These are phyloP conservation scores for Paxillus involutus DNA, from an alignment of 768 basidiomycete genomes.

Conservation along the genomic window DNA sequence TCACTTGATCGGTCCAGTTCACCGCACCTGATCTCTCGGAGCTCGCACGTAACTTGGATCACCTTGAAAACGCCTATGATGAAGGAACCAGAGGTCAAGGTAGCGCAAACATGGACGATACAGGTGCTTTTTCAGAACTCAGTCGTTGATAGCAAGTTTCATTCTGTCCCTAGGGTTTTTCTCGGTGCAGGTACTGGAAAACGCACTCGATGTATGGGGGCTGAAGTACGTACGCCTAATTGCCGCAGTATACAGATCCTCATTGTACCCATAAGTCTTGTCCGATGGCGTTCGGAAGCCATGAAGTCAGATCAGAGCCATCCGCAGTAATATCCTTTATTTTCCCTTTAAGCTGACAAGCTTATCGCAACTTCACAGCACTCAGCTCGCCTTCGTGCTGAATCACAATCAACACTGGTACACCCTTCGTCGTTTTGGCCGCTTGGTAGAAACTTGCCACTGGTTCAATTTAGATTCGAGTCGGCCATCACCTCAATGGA, in stretches of 20 bases:
- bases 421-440: constrained; percentile 79
- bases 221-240: constrained; percentile 52
- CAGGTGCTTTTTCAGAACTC: constrained; percentile 44
- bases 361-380: constrained; percentile 39
- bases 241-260: not conserved
- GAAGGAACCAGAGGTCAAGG: constrained; percentile 40
- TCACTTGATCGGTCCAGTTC: constrained; percentile 49
- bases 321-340: constrained; percentile 62
- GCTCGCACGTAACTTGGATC: constrained; percentile 69
- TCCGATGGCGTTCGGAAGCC: constrained; percentile 81
- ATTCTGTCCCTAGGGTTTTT: constrained; percentile 66
- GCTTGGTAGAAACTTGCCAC: constrained; percentile 50
- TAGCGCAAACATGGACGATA: constrained; percentile 90
- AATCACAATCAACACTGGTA: constrained; percentile 91
- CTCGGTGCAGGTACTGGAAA: constrained; percentile 86
- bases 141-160: not conserved
- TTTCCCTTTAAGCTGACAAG: constrained; percentile 1
- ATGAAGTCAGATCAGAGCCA: constrained; percentile 74
- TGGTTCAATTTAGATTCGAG: constrained; percentile 93
- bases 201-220: constrained; percentile 83
- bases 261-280: constrained; percentile 48
- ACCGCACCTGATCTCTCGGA: constrained; percentile 75
- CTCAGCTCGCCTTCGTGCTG: constrained; percentile 84
- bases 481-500: constrained; percentile 71
- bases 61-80: constrained; percentile 61